phyloP scores from a whole-genome alignment of 306 rosid species.

The Clitoria ternatea region DNA sequence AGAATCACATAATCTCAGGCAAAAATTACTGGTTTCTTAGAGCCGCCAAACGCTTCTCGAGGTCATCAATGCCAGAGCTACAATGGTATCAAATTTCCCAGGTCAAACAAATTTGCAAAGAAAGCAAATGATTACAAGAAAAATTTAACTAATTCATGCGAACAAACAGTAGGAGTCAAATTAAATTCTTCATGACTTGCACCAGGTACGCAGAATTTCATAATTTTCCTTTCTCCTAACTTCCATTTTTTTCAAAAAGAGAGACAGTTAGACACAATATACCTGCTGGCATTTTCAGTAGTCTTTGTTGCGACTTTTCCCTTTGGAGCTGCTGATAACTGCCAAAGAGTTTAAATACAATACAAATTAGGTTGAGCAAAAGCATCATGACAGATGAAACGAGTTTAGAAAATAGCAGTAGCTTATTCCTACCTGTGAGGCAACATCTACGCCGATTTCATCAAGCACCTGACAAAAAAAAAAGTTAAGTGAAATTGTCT shows the following conservation, averaged over 20 bases:
- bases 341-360: constrained; percentile 34
- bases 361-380: constrained; percentile 36
- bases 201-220: background rate
- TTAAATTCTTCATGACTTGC: background rate
- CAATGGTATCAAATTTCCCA: constrained; percentile 26
- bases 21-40: constrained; percentile 67
- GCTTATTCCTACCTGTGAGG: constrained; percentile 73
- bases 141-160: background rate
- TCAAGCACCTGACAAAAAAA: constrained; percentile 76
- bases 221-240: background rate
- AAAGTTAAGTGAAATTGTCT: constrained; percentile 2
- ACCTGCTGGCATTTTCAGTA: constrained; percentile 79
- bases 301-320: constrained; percentile 74
- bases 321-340: constrained; percentile 96
- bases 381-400: background rate
- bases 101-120: background rate
- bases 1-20: background rate
- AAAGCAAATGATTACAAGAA: background rate
- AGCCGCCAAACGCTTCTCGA: constrained; percentile 92
- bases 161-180: background rate
- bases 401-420: background rate
- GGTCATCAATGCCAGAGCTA: constrained; percentile 76
- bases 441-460: constrained; percentile 94
- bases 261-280: constrained; percentile 1
- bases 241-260: background rate